These are phyloP conservation scores for Acarospora socialis DNA, from an alignment of 2,329 filamentous ascomycete species.

Conservation along the genomic window DNA sequence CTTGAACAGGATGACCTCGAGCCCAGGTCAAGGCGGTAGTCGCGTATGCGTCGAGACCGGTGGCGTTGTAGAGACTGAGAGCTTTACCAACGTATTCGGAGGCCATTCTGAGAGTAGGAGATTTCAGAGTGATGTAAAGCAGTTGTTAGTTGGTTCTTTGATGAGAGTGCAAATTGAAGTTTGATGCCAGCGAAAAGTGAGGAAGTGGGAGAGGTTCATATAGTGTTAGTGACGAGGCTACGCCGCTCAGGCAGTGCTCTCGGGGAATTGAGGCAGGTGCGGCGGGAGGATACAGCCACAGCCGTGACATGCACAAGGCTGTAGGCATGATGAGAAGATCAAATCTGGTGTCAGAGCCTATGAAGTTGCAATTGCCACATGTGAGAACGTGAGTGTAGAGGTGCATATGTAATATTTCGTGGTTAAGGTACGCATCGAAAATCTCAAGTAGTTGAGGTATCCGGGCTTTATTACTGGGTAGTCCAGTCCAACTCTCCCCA, in stretches of 20 bases:
- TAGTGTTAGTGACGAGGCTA: neutral
- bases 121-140: constrained; percentile 2
- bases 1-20: neutral
- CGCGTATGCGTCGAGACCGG: neutral
- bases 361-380: too few species aligned
- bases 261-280: too few species aligned
- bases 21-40: neutral
- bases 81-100: neutral
- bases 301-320: neutral
- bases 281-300: constrained; percentile 4
- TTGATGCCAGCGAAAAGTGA: neutral
- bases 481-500: too few species aligned
- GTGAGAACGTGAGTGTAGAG: too few species aligned
- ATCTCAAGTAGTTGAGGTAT: too few species aligned
- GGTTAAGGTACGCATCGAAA: too few species aligned
- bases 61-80: neutral
- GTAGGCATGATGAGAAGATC: constrained; percentile 1
- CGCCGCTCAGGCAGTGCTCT: neutral
- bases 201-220: neutral
- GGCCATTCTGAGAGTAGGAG: constrained; percentile 17
- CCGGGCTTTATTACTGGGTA: too few species aligned
- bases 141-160: neutral
- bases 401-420: too few species aligned
- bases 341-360: too few species aligned
- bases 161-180: neutral